Evolutionary conservation across 768 basidiomycete genomes (phyloP).

Genomic region (Butyriboletus loyo): DNA sequence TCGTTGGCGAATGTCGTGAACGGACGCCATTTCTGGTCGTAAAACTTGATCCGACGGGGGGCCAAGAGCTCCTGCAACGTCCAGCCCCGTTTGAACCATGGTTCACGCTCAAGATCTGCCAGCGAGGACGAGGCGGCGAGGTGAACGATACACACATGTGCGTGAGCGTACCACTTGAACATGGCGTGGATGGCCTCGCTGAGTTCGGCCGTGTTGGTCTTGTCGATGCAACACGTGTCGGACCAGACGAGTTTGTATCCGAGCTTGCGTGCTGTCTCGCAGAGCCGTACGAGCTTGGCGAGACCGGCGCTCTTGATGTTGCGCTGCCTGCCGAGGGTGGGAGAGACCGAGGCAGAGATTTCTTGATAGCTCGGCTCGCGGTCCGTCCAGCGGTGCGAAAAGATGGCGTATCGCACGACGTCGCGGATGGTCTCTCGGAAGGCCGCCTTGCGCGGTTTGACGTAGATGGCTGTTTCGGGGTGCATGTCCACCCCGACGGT

Average conservation of each 20-base stretch:
- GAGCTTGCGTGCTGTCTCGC: slow-evolving; percentile 17
- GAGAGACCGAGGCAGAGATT: neutral
- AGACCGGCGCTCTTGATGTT: slow-evolving; percentile 1
- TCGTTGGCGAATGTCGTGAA: slow-evolving; percentile 17
- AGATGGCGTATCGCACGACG: slow-evolving; percentile 21
- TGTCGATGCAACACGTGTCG: slow-evolving; percentile 33
- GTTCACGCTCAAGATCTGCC: slow-evolving; percentile 16
- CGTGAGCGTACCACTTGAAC: slow-evolving; percentile 31
- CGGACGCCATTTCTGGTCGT: slow-evolving; percentile 18
- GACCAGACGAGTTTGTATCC: slow-evolving; percentile 27
- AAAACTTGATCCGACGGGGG: slow-evolving; percentile 27
- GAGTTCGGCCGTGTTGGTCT: slow-evolving; percentile 24
- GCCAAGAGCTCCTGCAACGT: slow-evolving; percentile 28
- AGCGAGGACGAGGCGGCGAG: slow-evolving; percentile 14
- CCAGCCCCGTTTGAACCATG: slow-evolving; percentile 29
- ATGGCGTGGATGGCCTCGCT: slow-evolving; percentile 32
- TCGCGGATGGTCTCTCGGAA: slow-evolving; percentile 17
- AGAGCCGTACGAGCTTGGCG: slow-evolving; percentile 19
- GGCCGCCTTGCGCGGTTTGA: slow-evolving; percentile 10
- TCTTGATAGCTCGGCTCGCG: slow-evolving; percentile 25
- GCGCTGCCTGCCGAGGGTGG: slow-evolving; percentile 1
- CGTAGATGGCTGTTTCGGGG: slow-evolving; percentile 16
- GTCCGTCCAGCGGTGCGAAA: slow-evolving; percentile 25
- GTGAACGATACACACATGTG: slow-evolving; percentile 29
- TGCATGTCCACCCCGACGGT: neutral